These are phyloP conservation scores for Stramenopiles sp. DNA, from an alignment of 352 stramenopile species.

Conservation along the genomic window DNA sequence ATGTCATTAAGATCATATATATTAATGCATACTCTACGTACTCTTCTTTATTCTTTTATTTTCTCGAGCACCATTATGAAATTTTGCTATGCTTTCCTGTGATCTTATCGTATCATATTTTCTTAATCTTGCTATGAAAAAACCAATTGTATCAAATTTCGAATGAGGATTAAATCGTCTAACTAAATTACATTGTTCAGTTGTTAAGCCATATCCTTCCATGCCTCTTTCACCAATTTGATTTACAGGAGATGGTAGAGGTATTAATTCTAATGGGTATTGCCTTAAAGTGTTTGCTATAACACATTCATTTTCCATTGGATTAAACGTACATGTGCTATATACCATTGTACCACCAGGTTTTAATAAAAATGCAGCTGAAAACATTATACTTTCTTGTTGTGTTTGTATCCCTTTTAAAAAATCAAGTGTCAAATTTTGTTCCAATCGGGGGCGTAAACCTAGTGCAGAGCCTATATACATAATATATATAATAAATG, in stretches of 20 bases:
- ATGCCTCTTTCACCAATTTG: constrained; percentile 11
- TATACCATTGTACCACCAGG: constrained; percentile 70
- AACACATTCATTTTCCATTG: constrained; percentile 72
- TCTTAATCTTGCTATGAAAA: constrained; percentile 18
- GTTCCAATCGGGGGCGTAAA: constrained; percentile 60
- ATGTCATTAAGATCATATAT: too few species aligned
- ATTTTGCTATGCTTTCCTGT: background rate
- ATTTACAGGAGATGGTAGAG: background rate
- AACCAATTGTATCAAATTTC: constrained; percentile 16
- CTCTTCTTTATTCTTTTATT: too few species aligned
- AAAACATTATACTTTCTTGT: constrained; percentile 60
- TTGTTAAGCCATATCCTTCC: constrained; percentile 11
- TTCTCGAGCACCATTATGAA: too few species aligned
- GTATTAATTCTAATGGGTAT: constrained; percentile 15
- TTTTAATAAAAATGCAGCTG: constrained; percentile 64
- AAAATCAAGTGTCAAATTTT: constrained; percentile 43
- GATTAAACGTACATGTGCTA: constrained; percentile 79
- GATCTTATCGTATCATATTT: constrained; percentile 5
- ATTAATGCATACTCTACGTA: too few species aligned
- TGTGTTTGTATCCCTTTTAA: constrained; percentile 20
- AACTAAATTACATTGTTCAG: constrained; percentile 15
- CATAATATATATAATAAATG: constrained; percentile 44
- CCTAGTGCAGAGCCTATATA: constrained; percentile 70
- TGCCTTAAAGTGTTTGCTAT: constrained; percentile 54
- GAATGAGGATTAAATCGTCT: constrained; percentile 16